Evolutionary conservation across 106 monocot genomes (phyloP).

Genomic region (Triglochin maritima): DNA sequence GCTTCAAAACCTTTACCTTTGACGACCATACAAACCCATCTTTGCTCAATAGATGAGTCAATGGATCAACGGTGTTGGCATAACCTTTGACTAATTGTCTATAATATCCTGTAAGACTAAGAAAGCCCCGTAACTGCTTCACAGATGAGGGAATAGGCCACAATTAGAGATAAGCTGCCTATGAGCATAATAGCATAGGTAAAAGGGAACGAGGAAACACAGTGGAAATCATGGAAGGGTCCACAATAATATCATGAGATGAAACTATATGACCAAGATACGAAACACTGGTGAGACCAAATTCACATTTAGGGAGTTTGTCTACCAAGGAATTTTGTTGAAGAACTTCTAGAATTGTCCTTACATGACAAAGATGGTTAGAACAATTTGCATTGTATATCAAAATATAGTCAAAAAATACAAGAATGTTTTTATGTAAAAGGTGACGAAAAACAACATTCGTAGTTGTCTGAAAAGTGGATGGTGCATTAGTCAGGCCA

Average conservation of each 20-base stretch:
- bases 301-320: not conserved
- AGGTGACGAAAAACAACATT: not conserved
- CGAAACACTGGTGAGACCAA: not conserved
- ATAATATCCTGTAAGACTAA: not conserved
- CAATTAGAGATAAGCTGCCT: too few species aligned
- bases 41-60: not conserved
- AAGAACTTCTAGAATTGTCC: not conserved
- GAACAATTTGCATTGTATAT: not conserved
- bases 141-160: not conserved
- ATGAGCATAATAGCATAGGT: too few species aligned
- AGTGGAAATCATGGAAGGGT: not conserved
- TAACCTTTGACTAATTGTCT: not conserved
- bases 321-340: not conserved
- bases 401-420: not conserved
- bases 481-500: not conserved
- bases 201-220: too few species aligned
- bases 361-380: not conserved
- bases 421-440: not conserved
- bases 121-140: not conserved
- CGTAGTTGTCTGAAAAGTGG: not conserved
- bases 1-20: not conserved
- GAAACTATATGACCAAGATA: slow-evolving; percentile 4
- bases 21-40: not conserved
- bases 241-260: not conserved
- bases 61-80: not conserved